phyloP scores from a whole-genome alignment of 306 rosid genomes.

The Citrullus amarus region DNA sequence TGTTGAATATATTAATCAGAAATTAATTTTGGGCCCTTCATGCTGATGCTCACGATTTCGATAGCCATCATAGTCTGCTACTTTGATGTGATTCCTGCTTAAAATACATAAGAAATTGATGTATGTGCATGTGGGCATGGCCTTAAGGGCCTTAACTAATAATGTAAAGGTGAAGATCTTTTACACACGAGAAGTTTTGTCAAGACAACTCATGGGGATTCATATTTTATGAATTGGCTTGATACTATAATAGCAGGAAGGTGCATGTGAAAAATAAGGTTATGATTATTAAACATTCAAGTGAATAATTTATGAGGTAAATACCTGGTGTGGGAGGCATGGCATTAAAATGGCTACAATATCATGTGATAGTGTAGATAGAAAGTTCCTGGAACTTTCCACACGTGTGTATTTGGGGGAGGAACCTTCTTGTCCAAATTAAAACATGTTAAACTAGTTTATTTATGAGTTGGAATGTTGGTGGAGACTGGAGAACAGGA shows the following conservation, averaged over 20 bases:
- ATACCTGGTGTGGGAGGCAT: not conserved
- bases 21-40: not conserved
- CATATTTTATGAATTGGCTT: not conserved
- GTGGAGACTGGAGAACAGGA: slow-evolving; percentile 12
- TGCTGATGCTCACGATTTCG: no score
- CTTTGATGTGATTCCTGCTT: not conserved
- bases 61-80: no score
- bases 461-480: slow-evolving; percentile 16
- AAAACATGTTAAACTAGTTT: not conserved
- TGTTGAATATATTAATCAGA: not conserved
- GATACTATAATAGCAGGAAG: not conserved
- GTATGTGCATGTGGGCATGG: not conserved
- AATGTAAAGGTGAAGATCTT: not conserved
- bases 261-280: not conserved
- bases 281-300: not conserved
- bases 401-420: not conserved
- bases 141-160: not conserved
- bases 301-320: not conserved
- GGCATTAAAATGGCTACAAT: not conserved
- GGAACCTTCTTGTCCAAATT: not conserved
- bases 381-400: not conserved
- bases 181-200: not conserved
- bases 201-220: not conserved
- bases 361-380: not conserved
- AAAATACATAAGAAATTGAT: not conserved